Evolutionary conservation across 805 yeast species (phyloP), one percentile per base, ranked within the genome.

Genomic region (Spathaspora boniae): DNA sequence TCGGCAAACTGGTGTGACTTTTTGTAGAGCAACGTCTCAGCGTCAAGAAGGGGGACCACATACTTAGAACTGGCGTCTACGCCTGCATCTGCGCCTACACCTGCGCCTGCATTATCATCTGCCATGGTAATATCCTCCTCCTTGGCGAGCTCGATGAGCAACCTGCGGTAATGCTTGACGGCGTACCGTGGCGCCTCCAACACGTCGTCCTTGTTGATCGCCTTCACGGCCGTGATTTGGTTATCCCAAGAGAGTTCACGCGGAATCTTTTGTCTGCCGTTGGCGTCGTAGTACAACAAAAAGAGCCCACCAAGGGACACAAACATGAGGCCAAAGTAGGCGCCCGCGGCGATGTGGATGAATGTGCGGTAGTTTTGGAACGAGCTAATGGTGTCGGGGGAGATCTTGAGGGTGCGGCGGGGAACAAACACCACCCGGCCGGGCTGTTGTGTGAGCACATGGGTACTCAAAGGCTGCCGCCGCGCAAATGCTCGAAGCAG

Each of bases 151-250:
- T 62, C 62, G 7, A 63, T 44, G 30, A 67, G 46, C 7, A 67
- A 44, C 37, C 68, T 48, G 28, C 68, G 43, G 45, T 67, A 67
- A 47, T 67, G 72, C 40, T 67, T 67, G 3, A 60, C 69, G 5
- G 73, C 68, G 40, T 61, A 56, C 25, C 68, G 47, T 16, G 73
- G 73, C 37, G 65, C 58, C 33, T 47, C 50, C 38, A 67, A 48
- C 14, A 61, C 69, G 38, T 67, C 73, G 42, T 67, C 73, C 40
- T 67, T 67, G 40, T 65, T 61, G 28, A 67, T 55, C 14, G 70
- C 73, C 42, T 62, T 64, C 14, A 66, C 71, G 1, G 68, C 59
- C 9, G 55, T 48, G 26, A 60, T 48, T 36, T 62, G 68, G 41
- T 64, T 48, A 14, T 40, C n/a, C 31, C 62, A 51, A 8, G 51